Base-by-base conservation (phyloP, 805 yeast species). In the Nakazawaea peltata region DNA sequence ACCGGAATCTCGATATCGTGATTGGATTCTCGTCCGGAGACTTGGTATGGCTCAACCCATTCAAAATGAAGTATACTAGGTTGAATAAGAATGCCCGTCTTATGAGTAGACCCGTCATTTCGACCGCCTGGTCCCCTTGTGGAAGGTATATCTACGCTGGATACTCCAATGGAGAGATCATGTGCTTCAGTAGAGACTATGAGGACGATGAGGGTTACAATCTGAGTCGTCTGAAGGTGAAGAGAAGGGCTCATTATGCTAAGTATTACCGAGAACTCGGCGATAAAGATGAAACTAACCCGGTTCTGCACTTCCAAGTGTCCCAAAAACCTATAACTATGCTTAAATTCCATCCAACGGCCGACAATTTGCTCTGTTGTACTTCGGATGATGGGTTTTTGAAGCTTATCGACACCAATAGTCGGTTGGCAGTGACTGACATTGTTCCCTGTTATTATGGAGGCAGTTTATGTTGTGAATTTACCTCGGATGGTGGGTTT, bases 11-110 rank as follows among this genome's bases (percentile, higher is more conserved):
- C 6, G 77, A 77, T 34, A 59, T 77, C 5, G 55, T 75, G 2
- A 43, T 78, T 14, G 92, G 90, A 1, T 69, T 76, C 42, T 71
- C 78, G 14, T 57, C 76, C 1, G 86, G 90, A n/a, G 85, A 77
- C 44, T 52, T 81, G 2, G 42, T 81, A 5, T 66, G 85, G 68
- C 41, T 77, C 24, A 81, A 79, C 43, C 69, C 79, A 8, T 53
- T 61, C 19, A 56, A 63, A 26, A 59, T 61, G 51, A 63, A 63
- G 37, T 74, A 71, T 50, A 50, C 69, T 18, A 61, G 78, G 28
- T 55, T 73, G 54, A 74, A 74, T 50, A 74, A 72, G 44, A 57
- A 59, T 38, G 75, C 73, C 6, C 60, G 50, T 40, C 51, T 54
- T 39, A 65, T 57, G 43, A 61, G 49, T 40, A 59, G 50, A 43